These are phyloP conservation scores for Aspergillus novoparasiticus DNA, from an alignment of 2,329 filamentous ascomycete species.

Conservation along the genomic window DNA sequence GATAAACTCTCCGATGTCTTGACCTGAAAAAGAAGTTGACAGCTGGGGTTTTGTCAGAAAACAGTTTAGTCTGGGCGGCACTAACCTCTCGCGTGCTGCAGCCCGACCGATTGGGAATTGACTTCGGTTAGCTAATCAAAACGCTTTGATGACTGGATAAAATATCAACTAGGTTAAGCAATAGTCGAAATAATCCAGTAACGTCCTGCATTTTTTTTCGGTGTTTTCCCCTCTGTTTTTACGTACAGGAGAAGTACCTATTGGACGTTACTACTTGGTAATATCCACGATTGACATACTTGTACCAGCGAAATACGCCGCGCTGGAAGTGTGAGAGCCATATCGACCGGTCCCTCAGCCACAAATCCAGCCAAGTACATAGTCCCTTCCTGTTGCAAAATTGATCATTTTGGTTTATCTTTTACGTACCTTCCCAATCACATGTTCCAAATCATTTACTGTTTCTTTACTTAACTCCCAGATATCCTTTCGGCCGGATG, in stretches of 20 bases:
- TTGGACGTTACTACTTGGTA: background rate
- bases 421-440: background rate
- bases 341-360: background rate
- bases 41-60: slow-evolving; percentile 27
- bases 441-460: background rate
- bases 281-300: background rate
- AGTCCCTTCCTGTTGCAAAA: background rate
- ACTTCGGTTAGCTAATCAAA: background rate
- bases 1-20: slow-evolving; percentile 35
- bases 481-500: slow-evolving; percentile 4
- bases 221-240: background rate
- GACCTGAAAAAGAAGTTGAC: slow-evolving; percentile 32
- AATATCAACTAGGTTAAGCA: background rate
- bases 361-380: background rate
- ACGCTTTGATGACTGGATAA: background rate
- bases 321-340: background rate
- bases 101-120: slow-evolving; percentile 20
- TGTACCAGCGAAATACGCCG: background rate
- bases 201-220: background rate
- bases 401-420: background rate
- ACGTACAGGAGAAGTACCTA: background rate
- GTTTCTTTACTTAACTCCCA: background rate
- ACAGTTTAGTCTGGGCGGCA: slow-evolving; percentile 9
- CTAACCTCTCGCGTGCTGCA: slow-evolving; percentile 21
- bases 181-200: background rate